These are phyloP conservation scores for Thymus mandschuricus DNA, from an alignment of 257 asterid genomes.

Conservation along the genomic window DNA sequence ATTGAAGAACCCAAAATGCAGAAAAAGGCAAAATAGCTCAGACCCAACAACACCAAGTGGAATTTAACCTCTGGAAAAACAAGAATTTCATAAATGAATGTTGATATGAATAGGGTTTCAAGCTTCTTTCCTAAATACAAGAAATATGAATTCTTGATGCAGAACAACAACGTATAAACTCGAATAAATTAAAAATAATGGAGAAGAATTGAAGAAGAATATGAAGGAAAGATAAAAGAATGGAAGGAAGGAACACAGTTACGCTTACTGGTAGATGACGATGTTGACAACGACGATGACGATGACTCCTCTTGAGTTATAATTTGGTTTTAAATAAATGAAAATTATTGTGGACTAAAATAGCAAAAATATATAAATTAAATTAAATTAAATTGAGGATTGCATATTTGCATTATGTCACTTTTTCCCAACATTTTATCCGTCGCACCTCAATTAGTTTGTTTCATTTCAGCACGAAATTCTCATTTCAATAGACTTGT, in stretches of 20 bases:
- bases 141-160: conserved; percentile 1
- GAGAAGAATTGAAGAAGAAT: neutral
- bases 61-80: neutral
- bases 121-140: neutral
- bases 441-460: no score
- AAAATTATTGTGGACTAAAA: neutral
- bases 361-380: no score
- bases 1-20: neutral
- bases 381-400: no score
- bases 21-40: no score
- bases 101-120: conserved; percentile 24
- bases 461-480: no score
- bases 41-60: conserved; percentile 4
- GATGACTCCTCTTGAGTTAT: conserved; percentile 16
- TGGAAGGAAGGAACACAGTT: conserved; percentile 23
- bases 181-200: neutral
- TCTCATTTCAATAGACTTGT: no score
- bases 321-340: neutral
- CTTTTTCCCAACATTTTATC: no score
- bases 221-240: neutral
- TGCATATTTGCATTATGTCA: no score
- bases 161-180: neutral
- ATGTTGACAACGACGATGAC: conserved; percentile 26
- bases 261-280: conserved; percentile 33
- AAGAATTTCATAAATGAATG: neutral